Evolutionary conservation across 805 yeast genomes (phyloP).

Genomic region (Dipodascus albidus): DNA sequence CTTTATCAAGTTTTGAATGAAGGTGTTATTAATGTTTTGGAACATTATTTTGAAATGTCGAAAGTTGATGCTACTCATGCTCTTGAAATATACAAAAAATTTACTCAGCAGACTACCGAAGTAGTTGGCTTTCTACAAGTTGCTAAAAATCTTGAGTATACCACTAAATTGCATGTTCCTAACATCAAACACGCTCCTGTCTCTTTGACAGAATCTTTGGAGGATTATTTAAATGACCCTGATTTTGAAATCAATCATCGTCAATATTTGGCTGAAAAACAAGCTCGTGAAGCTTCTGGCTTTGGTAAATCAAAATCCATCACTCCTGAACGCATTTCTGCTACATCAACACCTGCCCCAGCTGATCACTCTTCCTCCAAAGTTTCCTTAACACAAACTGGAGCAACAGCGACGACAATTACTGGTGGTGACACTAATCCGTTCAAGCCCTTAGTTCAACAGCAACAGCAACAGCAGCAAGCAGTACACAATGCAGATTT

Average conservation of each 20-base stretch:
- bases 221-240: conserved; percentile 81
- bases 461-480: conserved; percentile 16
- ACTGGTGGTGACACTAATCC: neutral
- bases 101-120: conserved; percentile 74
- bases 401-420: conserved; percentile 14
- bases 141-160: conserved; percentile 79
- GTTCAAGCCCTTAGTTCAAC: conserved; percentile 3
- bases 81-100: conserved; percentile 67
- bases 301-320: conserved; percentile 5
- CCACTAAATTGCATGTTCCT: conserved; percentile 86
- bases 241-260: conserved; percentile 69
- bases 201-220: conserved; percentile 73
- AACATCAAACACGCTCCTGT: conserved; percentile 97
- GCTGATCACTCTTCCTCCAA: conserved; percentile 2
- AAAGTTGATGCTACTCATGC: conserved; percentile 79
- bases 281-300: conserved; percentile 23
- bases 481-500: conserved; percentile 12
- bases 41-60: conserved; percentile 90
- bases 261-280: conserved; percentile 64
- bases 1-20: conserved; percentile 86
- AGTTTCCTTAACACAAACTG: conserved; percentile 8
- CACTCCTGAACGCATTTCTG: conserved; percentile 4
- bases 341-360: conserved; percentile 7
- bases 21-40: conserved; percentile 88
- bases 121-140: conserved; percentile 81